Conservation (phyloP, 345 rosid species). For the Excoecaria cochinchinensis region DNA sequence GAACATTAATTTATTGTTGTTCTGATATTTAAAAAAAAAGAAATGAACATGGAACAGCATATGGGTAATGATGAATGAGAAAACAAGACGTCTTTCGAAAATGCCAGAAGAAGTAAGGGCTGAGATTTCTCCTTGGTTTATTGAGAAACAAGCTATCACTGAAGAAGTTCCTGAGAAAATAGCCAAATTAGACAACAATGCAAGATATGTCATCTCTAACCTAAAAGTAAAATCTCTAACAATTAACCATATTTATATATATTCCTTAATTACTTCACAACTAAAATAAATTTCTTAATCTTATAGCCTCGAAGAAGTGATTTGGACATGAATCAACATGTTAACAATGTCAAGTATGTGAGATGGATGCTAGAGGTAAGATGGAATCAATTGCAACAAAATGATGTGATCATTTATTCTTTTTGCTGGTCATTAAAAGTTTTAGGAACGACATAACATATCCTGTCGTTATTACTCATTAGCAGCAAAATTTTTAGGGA, state of each 20-base stretch:
- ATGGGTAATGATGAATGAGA: slow-evolving; percentile 76
- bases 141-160: slow-evolving; percentile 53
- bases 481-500: too few relatives aligned
- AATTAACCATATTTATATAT: background rate
- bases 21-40: background rate
- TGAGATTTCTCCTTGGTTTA: slow-evolving; percentile 69
- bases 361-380: slow-evolving; percentile 76
- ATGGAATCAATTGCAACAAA: too few relatives aligned
- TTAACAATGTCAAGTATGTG: slow-evolving; percentile 69
- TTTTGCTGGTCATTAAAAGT: too few relatives aligned
- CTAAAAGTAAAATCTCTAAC: slow-evolving; percentile 39
- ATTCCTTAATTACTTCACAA: background rate
- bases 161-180: slow-evolving; percentile 56
- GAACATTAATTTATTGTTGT: background rate
- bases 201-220: slow-evolving; percentile 47
- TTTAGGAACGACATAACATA: too few relatives aligned
- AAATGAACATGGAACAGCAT: slow-evolving; percentile 39
- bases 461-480: too few relatives aligned
- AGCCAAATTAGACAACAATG: slow-evolving; percentile 47
- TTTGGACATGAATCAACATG: slow-evolving; percentile 73
- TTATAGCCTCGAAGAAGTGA: slow-evolving; percentile 59
- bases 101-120: slow-evolving; percentile 64
- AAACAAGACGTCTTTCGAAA: slow-evolving; percentile 63
- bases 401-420: too few relatives aligned
- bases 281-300: background rate